A percentile compares a stretch with the other conserved stretches of the same genome.
These are phyloP conservation scores for Helotiales sp. DNA, from an alignment of 2,329 filamentous ascomycete genomes.

Conservation along the genomic window DNA sequence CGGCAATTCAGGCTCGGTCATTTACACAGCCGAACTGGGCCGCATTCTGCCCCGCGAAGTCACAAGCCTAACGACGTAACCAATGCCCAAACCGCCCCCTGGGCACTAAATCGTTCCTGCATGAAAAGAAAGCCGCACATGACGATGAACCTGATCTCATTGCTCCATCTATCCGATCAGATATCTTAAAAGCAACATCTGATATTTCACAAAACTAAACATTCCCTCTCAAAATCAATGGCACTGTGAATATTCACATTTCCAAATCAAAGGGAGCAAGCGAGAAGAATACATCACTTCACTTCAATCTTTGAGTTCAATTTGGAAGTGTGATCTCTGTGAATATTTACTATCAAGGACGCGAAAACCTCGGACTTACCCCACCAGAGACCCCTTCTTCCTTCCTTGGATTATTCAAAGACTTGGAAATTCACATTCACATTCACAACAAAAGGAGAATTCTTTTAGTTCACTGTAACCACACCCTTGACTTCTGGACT, in stretches of 20 bases:
- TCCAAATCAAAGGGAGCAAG: no score
- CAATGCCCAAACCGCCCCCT: not conserved
- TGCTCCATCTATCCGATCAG: constrained; percentile 5
- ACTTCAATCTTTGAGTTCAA: not conserved
- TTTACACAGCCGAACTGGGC: not conserved
- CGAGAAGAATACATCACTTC: no score
- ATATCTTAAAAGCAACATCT: not conserved
- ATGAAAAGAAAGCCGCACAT: constrained; percentile 10
- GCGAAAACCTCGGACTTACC: not conserved
- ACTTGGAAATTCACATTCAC: not conserved
- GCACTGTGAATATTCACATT: not conserved
- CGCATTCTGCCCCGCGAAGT: not conserved
- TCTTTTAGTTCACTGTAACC: not conserved
- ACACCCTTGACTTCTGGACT: not conserved
- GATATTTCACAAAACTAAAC: not conserved
- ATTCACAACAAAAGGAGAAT: not conserved
- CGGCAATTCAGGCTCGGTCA: constrained; percentile 5
- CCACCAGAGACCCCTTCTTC: constrained; percentile 3
- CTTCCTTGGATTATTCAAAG: not conserved
- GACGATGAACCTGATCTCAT: not conserved
- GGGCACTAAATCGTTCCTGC: constrained; percentile 3
- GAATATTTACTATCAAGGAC: not conserved
- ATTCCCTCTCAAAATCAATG: not conserved
- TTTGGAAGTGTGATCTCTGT: not conserved
- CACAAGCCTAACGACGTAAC: not conserved